Conservation (phyloP, 768 basidiomycete genomes). For the Clitopilus hobsonii region DNA sequence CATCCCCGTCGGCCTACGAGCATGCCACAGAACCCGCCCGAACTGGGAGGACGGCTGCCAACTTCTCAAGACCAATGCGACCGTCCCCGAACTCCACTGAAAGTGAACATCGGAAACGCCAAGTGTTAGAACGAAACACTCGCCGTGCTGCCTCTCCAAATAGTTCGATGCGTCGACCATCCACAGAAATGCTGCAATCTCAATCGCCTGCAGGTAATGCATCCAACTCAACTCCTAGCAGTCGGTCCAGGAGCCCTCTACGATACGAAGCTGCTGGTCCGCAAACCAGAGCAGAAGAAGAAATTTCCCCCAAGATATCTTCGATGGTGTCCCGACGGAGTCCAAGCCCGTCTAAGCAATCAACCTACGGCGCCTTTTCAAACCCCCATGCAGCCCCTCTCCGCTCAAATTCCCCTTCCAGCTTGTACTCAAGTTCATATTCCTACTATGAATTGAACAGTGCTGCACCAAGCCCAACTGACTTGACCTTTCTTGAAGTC, state of each 20-base stretch:
- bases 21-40: constrained; percentile 12
- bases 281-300: constrained; percentile 2
- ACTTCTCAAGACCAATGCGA: constrained; percentile 63
- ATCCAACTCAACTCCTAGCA: constrained; percentile 5
- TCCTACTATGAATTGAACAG: constrained; percentile 62
- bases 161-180: neutral
- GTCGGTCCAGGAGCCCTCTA: constrained; percentile 3
- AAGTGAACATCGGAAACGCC: constrained; percentile 39
- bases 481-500: constrained; percentile 16
- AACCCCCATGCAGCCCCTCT: constrained; percentile 29
- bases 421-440: constrained; percentile 53
- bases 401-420: constrained; percentile 31
- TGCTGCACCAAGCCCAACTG: constrained; percentile 38
- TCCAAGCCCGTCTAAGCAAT: constrained; percentile 4
- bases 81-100: constrained; percentile 30
- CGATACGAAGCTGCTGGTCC: neutral
- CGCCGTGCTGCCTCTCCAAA: constrained; percentile 24
- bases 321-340: constrained; percentile 2
- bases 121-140: constrained; percentile 58
- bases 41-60: constrained; percentile 36
- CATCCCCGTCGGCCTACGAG: constrained; percentile 29
- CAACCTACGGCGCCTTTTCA: constrained; percentile 14
- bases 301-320: neutral
- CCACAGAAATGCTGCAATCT: neutral
- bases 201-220: neutral